phyloP scores from a whole-genome alignment of 1,139 yeast genomes.

The Saccharomyces hybrid region DNA sequence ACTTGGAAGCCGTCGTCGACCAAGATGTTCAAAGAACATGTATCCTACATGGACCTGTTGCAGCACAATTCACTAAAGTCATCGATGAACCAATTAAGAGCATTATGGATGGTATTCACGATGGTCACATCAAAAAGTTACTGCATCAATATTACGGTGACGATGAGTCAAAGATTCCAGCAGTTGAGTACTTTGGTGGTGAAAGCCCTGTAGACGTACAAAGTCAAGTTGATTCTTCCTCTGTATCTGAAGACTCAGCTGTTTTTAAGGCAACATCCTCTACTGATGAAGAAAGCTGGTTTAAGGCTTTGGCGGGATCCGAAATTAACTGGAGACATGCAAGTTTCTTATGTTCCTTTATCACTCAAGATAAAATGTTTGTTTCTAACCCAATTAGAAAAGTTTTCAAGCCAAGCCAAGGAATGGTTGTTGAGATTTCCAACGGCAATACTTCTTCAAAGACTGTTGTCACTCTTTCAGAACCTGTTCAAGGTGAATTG shows the following conservation, averaged over 20 bases:
- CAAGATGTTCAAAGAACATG: conserved; percentile 98
- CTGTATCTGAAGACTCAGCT: conserved; percentile 34
- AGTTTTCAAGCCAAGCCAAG: conserved; percentile 62
- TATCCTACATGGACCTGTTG: conserved; percentile 97
- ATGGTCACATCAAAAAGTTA: conserved; percentile 74
- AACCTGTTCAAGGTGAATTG: conserved; percentile 63
- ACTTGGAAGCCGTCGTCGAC: conserved; percentile 89
- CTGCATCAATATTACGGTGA: conserved; percentile 62
- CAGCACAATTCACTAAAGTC: conserved; percentile 82
- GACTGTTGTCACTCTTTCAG: conserved; percentile 58
- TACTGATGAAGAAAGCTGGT: conserved; percentile 59
- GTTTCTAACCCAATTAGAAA: conserved; percentile 71
- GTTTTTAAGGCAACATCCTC: conserved; percentile 46
- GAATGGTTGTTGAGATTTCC: conserved; percentile 54
- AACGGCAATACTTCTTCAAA: conserved; percentile 44
- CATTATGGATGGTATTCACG: conserved; percentile 80
- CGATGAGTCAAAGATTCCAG: conserved; percentile 68
- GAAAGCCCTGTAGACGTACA: conserved; percentile 42
- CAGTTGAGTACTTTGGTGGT: conserved; percentile 83
- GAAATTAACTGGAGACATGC: conserved; percentile 88
- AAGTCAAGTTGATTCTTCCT: conserved; percentile 28
- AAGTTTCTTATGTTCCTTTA: conserved; percentile 65
- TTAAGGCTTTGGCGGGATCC: conserved; percentile 71
- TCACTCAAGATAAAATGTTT: conserved; percentile 81
- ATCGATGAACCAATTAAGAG: conserved; percentile 91